A percentile compares a stretch with the other conserved stretches of the same genome.
phyloP scores from a whole-genome alignment of 2,329 filamentous ascomycete genomes.

The Aspergillus thermomutatus region DNA sequence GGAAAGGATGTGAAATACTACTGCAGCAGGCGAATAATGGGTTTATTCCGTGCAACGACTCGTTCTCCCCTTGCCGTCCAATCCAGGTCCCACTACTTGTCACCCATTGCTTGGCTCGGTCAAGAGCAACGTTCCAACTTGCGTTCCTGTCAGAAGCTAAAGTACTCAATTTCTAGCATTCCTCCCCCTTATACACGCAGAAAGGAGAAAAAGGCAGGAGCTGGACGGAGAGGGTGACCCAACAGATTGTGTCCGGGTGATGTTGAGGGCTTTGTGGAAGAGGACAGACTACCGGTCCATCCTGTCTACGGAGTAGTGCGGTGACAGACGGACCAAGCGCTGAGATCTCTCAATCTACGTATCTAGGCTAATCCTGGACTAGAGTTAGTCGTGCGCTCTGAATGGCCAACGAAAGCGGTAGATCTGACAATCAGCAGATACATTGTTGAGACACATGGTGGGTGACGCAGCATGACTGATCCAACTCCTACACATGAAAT shows the following conservation, averaged over 20 bases:
- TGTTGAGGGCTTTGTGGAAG: neutral
- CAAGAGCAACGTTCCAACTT: slow-evolving; percentile 3
- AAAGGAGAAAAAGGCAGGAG: neutral
- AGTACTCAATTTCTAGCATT: neutral
- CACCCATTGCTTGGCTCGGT: slow-evolving; percentile 5
- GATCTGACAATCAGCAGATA: neutral
- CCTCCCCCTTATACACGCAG: neutral
- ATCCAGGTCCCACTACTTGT: neutral
- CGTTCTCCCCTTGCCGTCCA: neutral
- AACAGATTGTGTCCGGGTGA: neutral
- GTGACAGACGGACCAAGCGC: neutral
- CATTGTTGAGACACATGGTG: neutral
- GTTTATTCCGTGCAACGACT: neutral
- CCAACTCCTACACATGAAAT: neutral
- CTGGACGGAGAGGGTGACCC: no score
- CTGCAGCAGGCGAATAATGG: neutral
- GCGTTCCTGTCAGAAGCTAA: neutral
- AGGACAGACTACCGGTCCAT: neutral
- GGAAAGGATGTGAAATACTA: slow-evolving; percentile 1
- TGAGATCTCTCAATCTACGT: neutral
- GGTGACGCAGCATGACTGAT: neutral
- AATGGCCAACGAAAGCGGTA: neutral
- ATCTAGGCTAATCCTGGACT: neutral
- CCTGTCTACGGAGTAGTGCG: neutral
- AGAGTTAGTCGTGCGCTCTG: neutral